A percentile compares a stretch with the other conserved stretches of the same genome.
Conservation (phyloP, 1,139 yeast species). For the Kodamaea anthophila region DNA sequence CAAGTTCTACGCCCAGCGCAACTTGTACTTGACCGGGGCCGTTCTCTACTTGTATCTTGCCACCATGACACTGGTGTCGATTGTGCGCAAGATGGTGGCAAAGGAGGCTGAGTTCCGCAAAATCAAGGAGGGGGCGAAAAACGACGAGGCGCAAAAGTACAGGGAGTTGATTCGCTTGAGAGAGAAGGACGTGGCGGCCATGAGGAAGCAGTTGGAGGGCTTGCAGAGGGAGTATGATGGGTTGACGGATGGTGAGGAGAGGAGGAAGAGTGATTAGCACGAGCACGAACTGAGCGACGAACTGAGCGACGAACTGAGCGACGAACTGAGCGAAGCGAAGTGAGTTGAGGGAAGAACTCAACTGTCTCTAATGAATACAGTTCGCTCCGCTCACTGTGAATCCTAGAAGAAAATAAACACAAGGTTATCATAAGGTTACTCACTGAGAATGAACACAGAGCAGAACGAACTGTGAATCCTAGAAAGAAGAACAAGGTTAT, state of each 20-base stretch:
- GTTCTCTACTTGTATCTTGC: slow-evolving; percentile 56
- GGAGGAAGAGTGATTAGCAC: too few relatives aligned
- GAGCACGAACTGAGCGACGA: too few relatives aligned
- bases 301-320: too few relatives aligned
- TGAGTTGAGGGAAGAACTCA: too few relatives aligned
- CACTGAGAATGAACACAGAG: too few relatives aligned
- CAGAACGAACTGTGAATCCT: too few relatives aligned
- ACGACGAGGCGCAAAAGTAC: slow-evolving; percentile 30
- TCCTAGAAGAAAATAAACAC: too few relatives aligned
- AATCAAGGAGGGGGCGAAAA: slow-evolving; percentile 15
- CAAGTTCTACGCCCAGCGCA: slow-evolving; percentile 65
- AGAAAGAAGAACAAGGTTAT: too few relatives aligned
- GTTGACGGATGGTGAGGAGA: slow-evolving; percentile 14
- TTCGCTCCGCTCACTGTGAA: too few relatives aligned
- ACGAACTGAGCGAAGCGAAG: too few relatives aligned
- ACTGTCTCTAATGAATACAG: too few relatives aligned
- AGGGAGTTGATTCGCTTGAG: slow-evolving; percentile 38
- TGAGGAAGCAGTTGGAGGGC: slow-evolving; percentile 50
- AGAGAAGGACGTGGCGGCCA: slow-evolving; percentile 42
- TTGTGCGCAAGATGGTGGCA: slow-evolving; percentile 51
- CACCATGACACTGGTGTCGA: slow-evolving; percentile 50
- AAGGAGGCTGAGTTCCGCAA: slow-evolving; percentile 44
- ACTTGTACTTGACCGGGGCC: slow-evolving; percentile 66
- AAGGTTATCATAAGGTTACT: too few relatives aligned
- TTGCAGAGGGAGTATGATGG: slow-evolving; percentile 49